Evolutionary conservation across 2,329 filamentous ascomycete genomes (phyloP).

Genomic region (Colletotrichum euphorbiae): DNA sequence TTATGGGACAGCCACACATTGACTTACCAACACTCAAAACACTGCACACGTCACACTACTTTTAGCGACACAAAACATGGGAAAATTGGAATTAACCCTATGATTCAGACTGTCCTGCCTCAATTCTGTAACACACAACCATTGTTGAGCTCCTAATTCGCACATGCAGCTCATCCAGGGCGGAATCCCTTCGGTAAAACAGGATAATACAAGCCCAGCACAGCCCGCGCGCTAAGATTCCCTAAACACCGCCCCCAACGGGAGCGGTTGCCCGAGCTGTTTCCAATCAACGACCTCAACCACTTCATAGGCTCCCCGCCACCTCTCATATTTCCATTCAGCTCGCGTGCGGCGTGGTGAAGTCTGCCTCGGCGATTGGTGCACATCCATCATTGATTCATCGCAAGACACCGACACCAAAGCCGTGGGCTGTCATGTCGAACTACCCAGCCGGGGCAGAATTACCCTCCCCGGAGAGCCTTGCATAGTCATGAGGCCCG

Average conservation of each 20-base stretch:
- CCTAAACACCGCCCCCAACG: slow-evolving; percentile 17
- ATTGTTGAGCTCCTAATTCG: too few relatives aligned
- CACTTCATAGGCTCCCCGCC: slow-evolving; percentile 1
- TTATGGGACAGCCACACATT: neutral
- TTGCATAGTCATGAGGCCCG: slow-evolving; percentile 27
- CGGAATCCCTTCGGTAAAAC: slow-evolving; percentile 17
- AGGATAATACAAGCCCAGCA: neutral
- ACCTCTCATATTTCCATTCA: neutral
- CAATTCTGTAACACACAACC: neutral
- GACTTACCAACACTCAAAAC: too few relatives aligned
- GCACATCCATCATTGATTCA: slow-evolving; percentile 1
- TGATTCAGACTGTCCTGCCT: neutral
- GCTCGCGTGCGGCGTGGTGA: slow-evolving; percentile 25
- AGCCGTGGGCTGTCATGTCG: slow-evolving; percentile 2
- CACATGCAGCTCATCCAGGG: neutral
- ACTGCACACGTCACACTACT: too few relatives aligned
- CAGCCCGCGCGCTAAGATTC: slow-evolving; percentile 9
- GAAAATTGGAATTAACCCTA: too few relatives aligned
- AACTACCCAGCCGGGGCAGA: slow-evolving; percentile 28
- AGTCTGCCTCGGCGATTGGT: slow-evolving; percentile 32
- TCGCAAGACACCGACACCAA: slow-evolving; percentile 1
- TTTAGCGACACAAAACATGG: too few relatives aligned
- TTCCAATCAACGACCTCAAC: neutral
- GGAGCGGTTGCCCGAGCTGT: neutral
- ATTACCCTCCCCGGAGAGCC: slow-evolving; percentile 21